Percentiles rank a stretch among this genome's conserved stretches.
These are phyloP conservation scores for Acanthamoeba culbertsoni DNA, from an alignment of 208 protist species.

Conservation along the genomic window DNA sequence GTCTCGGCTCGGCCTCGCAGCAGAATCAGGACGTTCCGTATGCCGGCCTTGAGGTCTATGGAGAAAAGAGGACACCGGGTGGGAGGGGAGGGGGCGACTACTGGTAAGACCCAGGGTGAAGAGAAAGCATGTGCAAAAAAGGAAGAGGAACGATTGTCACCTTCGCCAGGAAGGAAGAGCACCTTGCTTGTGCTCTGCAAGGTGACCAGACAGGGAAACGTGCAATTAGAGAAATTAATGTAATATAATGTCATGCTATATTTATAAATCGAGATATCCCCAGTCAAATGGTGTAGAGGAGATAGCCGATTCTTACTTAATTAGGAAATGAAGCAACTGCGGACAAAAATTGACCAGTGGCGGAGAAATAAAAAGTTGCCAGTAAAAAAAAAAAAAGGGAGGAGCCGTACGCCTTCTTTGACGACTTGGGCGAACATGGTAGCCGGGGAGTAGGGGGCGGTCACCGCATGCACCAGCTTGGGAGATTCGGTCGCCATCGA, in stretches of 20 bases:
- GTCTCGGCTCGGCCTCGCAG: neutral
- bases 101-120: too few species aligned
- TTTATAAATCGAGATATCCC: neutral
- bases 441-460: neutral
- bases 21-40: constrained; percentile 1
- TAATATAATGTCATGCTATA: neutral
- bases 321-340: too few species aligned
- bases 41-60: constrained; percentile 4
- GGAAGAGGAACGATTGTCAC: neutral
- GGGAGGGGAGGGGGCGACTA: too few species aligned
- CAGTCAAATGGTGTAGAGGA: too few species aligned
- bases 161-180: constrained; percentile 50
- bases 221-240: neutral
- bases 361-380: too few species aligned
- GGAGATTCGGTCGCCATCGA: neutral
- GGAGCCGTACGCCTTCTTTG: constrained; percentile 5
- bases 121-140: neutral
- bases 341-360: too few species aligned
- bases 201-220: neutral
- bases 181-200: constrained; percentile 10
- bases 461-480: constrained; percentile 5
- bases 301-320: too few species aligned
- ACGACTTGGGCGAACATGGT: constrained; percentile 25
- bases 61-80: too few species aligned
- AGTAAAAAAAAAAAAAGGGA: too few species aligned